Evolutionary conservation across 306 rosid species (phyloP), one percentile per base, ranked within the genome.

Genomic region (Inga oerstediana): DNA sequence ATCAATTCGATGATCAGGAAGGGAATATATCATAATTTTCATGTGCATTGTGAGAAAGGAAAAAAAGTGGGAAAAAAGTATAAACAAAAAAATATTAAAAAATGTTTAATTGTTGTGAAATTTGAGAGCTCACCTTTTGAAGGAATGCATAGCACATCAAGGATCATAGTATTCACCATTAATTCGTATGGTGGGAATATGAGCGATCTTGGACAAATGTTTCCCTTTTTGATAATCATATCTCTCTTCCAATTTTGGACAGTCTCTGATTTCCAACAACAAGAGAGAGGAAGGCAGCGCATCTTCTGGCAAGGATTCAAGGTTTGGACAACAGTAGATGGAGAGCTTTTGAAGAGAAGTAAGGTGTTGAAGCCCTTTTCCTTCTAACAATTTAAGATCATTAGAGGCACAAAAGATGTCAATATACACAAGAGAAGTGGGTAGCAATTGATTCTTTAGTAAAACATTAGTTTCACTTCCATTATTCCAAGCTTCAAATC

Each of bases 361-460:
- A 9, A 73, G 61, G 37, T 27, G 43, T 46, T 27, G 77, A 46
- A 73, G 22, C 64, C 78, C 61, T 8, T 74, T 48, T 73, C 77
- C 61, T 13, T 48, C 62, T 58, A 46, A 48, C 7, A 27, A 3
- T 15, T 74, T 74, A 7, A 30, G 12, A n/a, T n/a, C n/a, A 49
- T 24, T 2, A 5, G 10, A 15, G 19, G 16, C 3, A 2, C 0
- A 0, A 1, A 0, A 0, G 0, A 74, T 15, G 1, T 0, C 0
- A 0, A 74, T 0, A 30, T 0, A 0, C 27, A 1, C 4, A 24
- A 61, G 44, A 30, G 64, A 74, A 74, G 45, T 30, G 64, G 78
- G 78, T 2, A 49, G 45, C 9, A 74, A 15, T 48, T 3, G 43
- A 58, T 49, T 11, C 44, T 17, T 74, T 3, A 74, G 16, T 30